Conservation (phyloP, 208 protist genomes). For the Herpetomonas tarakana region DNA sequence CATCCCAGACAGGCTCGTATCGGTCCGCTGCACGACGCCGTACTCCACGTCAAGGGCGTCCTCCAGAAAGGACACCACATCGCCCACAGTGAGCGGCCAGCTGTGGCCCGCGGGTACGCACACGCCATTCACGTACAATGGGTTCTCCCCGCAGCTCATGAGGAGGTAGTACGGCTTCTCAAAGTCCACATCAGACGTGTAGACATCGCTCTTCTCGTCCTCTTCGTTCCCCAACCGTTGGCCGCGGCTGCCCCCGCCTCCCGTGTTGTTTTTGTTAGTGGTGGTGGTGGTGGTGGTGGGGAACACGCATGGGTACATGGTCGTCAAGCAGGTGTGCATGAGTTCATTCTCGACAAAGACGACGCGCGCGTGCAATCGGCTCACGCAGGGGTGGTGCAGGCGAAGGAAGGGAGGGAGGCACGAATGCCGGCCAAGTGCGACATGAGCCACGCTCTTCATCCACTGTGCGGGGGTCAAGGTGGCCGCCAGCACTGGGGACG, state of each 20-base stretch:
- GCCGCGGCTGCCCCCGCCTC: neutral
- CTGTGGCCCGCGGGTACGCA: slow-evolving; percentile 33
- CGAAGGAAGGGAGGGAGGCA: slow-evolving; percentile 30
- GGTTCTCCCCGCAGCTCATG: slow-evolving; percentile 70
- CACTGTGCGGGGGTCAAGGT: slow-evolving; percentile 30
- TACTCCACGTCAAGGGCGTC: slow-evolving; percentile 63
- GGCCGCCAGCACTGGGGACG: neutral
- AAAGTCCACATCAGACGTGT: slow-evolving; percentile 9
- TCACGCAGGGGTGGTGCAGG: slow-evolving; percentile 56
- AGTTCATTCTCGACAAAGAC: slow-evolving; percentile 33
- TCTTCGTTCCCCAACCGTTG: neutral
- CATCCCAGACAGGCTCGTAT: neutral
- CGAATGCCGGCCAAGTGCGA: slow-evolving; percentile 59
- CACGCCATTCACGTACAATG: slow-evolving; percentile 47
- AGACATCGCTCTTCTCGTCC: slow-evolving; percentile 3
- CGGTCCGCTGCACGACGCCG: slow-evolving; percentile 36
- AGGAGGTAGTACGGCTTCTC: slow-evolving; percentile 62
- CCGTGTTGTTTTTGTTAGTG: neutral
- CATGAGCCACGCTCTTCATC: slow-evolving; percentile 56
- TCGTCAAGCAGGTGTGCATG: slow-evolving; percentile 33
- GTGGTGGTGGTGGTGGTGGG: slow-evolving; percentile 11
- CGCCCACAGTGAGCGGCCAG: slow-evolving; percentile 41
- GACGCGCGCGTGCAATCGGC: slow-evolving; percentile 61
- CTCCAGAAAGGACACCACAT: slow-evolving; percentile 78
- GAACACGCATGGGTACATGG: slow-evolving; percentile 4